A percentile compares a stretch with the other conserved stretches of the same genome.
phyloP scores from a whole-genome alignment of 208 protist species.

The Trypanosoma brucei region DNA sequence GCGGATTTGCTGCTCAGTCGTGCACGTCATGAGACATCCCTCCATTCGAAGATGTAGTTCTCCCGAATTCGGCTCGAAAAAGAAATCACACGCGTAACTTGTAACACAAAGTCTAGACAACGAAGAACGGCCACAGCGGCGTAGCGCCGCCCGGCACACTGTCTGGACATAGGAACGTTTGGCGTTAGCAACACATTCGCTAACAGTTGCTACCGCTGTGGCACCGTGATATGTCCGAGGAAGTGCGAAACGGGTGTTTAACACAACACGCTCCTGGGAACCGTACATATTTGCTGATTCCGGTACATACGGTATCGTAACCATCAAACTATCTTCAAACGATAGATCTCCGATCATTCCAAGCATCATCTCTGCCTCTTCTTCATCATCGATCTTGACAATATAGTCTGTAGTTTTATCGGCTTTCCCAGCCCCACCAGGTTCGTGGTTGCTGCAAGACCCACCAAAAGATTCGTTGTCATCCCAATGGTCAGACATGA shows the following conservation, averaged over 20 bases:
- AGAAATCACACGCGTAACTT: constrained; percentile 48
- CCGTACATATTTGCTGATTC: constrained; percentile 56
- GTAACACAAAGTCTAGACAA: constrained; percentile 46
- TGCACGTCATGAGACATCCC: constrained; percentile 67
- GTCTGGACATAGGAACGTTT: constrained; percentile 70
- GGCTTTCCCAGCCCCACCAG: constrained; percentile 10
- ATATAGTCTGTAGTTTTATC: constrained; percentile 49
- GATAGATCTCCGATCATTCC: constrained; percentile 51
- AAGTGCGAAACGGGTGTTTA: constrained; percentile 65
- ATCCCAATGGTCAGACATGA: constrained; percentile 9
- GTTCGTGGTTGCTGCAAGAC: constrained; percentile 19
- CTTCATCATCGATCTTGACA: constrained; percentile 84
- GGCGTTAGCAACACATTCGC: constrained; percentile 76
- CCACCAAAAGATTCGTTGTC: constrained; percentile 11
- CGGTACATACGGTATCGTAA: constrained; percentile 81
- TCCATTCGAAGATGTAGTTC: constrained; percentile 78
- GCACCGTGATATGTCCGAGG: constrained; percentile 20
- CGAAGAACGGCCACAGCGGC: constrained; percentile 19
- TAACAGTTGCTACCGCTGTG: constrained; percentile 50
- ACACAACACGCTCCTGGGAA: constrained; percentile 61
- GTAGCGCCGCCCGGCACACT: constrained; percentile 63
- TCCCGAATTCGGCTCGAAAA: constrained; percentile 73
- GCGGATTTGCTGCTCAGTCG: constrained; percentile 22
- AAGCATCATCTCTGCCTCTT: constrained; percentile 86
- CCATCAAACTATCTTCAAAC: constrained; percentile 70